Evolutionary conservation across 2,329 filamentous ascomycete species (phyloP).

Genomic region (Ophiobolus disseminans): DNA sequence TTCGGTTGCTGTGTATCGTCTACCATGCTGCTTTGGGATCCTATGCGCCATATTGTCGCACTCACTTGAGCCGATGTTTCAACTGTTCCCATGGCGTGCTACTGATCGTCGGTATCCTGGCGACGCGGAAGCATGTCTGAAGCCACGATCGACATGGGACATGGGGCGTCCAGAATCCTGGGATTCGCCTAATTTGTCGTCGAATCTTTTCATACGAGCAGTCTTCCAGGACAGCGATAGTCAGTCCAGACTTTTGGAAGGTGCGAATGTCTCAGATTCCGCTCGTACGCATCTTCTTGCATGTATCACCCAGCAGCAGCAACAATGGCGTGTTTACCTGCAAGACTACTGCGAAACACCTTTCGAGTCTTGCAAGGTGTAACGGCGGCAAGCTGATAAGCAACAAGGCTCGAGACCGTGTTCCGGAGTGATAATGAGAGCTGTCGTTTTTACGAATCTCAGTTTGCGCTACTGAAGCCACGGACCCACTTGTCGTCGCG

Average conservation of each 20-base stretch:
- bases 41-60: neutral
- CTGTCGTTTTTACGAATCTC: neutral
- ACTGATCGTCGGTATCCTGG: neutral
- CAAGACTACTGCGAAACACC: neutral
- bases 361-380: neutral
- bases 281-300: too few relatives aligned
- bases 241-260: too few relatives aligned
- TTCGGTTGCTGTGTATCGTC: conserved; percentile 10
- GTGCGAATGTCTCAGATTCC: too few relatives aligned
- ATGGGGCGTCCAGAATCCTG: neutral
- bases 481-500: neutral
- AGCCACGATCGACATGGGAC: neutral
- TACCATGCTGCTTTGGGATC: conserved; percentile 1
- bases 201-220: too few relatives aligned
- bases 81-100: neutral
- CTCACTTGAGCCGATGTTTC: neutral
- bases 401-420: neutral
- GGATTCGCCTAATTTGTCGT: neutral
- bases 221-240: too few relatives aligned
- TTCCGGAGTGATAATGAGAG: neutral
- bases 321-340: too few relatives aligned
- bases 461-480: neutral
- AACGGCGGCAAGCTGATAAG: neutral
- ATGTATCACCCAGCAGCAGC: too few relatives aligned
- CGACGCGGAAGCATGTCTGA: neutral